Percentiles rank a stretch among this genome's conserved stretches.
Conservation (phyloP, 768 basidiomycete genomes). For the Suillus decipiens region DNA sequence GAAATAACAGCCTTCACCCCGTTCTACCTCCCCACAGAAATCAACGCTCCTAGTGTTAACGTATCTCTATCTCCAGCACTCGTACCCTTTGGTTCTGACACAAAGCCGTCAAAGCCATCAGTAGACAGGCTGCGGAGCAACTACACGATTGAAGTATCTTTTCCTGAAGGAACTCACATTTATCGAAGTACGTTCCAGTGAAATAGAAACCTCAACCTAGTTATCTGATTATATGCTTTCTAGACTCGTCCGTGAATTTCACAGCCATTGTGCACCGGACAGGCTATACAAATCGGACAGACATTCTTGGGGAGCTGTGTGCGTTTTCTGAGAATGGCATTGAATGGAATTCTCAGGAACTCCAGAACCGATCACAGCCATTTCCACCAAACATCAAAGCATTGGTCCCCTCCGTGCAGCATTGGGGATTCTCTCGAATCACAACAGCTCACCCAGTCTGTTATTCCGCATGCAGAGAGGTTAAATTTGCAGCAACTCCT, state of each 20-base stretch:
- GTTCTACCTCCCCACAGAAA: not conserved
- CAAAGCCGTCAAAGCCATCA: not conserved
- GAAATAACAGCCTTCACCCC: conserved; percentile 10
- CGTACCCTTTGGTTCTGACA: not conserved
- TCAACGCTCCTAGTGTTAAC: not conserved
- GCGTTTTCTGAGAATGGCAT: too few relatives aligned
- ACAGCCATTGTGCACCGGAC: conserved; percentile 5
- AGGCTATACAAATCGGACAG: conserved; percentile 12
- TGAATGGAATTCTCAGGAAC: not conserved
- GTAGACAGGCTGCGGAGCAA: conserved; percentile 9
- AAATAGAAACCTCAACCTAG: not conserved
- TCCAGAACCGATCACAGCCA: not conserved
- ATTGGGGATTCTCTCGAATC: not conserved
- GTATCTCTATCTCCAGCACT: not conserved
- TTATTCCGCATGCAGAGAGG: not conserved
- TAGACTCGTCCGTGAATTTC: conserved; percentile 5
- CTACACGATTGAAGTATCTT: conserved; percentile 9
- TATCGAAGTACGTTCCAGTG: not conserved
- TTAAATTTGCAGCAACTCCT: conserved; percentile 13
- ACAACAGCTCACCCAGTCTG: not conserved
- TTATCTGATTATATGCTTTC: not conserved
- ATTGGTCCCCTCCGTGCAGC: conserved; percentile 6
- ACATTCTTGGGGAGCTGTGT: not conserved
- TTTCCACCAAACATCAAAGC: not conserved
- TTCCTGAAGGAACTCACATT: not conserved